Evolutionary conservation across 148 eudicot genomes (phyloP), one percentile per base, ranked within the genome.

Genomic region (Arctostaphylos glauca): DNA sequence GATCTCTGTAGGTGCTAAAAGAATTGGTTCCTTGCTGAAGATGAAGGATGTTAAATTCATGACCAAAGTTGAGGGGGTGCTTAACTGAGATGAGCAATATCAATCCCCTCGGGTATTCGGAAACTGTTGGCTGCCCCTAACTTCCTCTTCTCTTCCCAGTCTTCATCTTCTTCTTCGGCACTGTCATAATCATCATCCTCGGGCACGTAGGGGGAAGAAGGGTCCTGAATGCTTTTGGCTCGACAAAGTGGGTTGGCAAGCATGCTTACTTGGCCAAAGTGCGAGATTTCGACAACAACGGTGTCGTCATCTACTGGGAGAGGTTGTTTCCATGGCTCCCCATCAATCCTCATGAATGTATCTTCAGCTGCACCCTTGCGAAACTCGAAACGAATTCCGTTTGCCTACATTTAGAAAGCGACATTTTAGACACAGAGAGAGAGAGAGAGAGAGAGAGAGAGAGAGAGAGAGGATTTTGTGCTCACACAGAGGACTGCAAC

Each of bases 281-380:
- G 90, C 5, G 99, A 93, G 64, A 96, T 94, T 78, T 94, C 98
- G 6, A 94, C 95, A 74, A 91, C 89, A 44, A 94, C 96, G 1
- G 93, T 90, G 82, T 96, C 98, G 67, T 94, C 96, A 64, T 93
- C 91, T 23, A 58, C 87, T 0, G 97, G 95, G 19, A 94, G 92
- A 18, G 98, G 98, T 71, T 96, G 99, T 84, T 92, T 94, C 98
- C 99, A 94, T 41, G 99, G 99, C 59, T 96, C 99, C 47, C 99
- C 98, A 76, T 96, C 99, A 12, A 96, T 93, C 82, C 99, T 91
- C 99, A 96, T 96, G 82, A 18, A 96, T 9, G 99, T 94, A 74
- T 88, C 85, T 66, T 89, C 92, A 77, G 94, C 87, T 56, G 89
- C 93, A 82, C 94, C 95, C 87, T 91, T 96, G 58, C 84, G 92